Percentiles rank a stretch among this genome's conserved stretches.
These are phyloP conservation scores for Paracorniculantispora psalliotae DNA, from an alignment of 2,329 filamentous ascomycete genomes.

Conservation along the genomic window DNA sequence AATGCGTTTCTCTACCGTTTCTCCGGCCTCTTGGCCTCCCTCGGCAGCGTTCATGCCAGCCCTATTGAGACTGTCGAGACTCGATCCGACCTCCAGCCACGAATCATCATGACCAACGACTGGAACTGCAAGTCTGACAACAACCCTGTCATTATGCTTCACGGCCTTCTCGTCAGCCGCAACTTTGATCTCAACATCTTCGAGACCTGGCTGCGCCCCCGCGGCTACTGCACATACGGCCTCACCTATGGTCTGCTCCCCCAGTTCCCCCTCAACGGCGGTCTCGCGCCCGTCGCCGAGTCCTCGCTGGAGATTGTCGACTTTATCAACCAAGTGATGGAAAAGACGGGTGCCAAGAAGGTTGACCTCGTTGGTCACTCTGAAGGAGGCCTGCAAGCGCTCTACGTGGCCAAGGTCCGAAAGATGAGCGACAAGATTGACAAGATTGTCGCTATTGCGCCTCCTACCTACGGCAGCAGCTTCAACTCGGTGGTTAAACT, in stretches of 20 bases:
- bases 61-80: neutral
- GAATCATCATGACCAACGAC: conserved; percentile 14
- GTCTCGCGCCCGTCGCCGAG: conserved; percentile 16
- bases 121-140: conserved; percentile 15
- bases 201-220: conserved; percentile 15
- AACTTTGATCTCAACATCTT: conserved; percentile 18
- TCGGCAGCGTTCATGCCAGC: neutral
- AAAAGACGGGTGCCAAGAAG: conserved; percentile 16
- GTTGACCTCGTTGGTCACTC: conserved; percentile 22
- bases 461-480: conserved; percentile 19
- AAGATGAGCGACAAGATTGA: conserved; percentile 15
- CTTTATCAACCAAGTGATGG: conserved; percentile 16
- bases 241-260: conserved; percentile 18
- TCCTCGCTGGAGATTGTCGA: conserved; percentile 18
- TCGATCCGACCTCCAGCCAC: neutral
- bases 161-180: conserved; percentile 16
- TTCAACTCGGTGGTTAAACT: conserved; percentile 10
- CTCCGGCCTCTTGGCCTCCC: neutral
- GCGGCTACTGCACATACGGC: conserved; percentile 19
- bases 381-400: conserved; percentile 19
- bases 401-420: conserved; percentile 20
- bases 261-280: conserved; percentile 17
- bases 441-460: conserved; percentile 17
- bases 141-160: conserved; percentile 20
- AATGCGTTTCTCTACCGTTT: neutral